Percentiles rank a stretch among this genome's conserved stretches.
phyloP scores from a whole-genome alignment of 176 grass and related monocot genomes.

The Aegilops sharonensis region DNA sequence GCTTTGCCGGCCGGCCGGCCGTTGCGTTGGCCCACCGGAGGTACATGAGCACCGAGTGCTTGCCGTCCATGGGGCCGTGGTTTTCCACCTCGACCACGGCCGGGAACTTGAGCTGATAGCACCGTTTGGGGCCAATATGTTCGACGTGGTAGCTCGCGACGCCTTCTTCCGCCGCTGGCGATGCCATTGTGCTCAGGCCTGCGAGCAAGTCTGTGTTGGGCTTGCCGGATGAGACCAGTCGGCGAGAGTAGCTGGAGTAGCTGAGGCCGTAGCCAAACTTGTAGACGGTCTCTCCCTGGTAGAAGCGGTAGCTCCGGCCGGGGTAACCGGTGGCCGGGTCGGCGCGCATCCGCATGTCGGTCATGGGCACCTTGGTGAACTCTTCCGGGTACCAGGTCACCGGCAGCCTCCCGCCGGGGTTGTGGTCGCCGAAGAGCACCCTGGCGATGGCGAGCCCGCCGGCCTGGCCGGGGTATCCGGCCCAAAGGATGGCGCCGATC shows the following conservation, averaged over 20 bases:
- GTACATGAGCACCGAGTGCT: conserved; percentile 61
- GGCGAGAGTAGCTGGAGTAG: conserved; percentile 50
- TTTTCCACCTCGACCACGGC: conserved; percentile 45
- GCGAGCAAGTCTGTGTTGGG: not conserved
- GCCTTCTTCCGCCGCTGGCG: not conserved
- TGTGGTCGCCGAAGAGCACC: conserved; percentile 70
- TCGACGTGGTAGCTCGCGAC: conserved; percentile 11
- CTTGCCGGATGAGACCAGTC: not conserved
- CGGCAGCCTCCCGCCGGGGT: conserved; percentile 59
- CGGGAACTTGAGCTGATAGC: conserved; percentile 48
- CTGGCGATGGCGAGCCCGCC: conserved; percentile 59
- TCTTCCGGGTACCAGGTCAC: conserved; percentile 81
- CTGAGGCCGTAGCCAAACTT: conserved; percentile 71
- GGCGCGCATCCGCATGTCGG: conserved; percentile 70
- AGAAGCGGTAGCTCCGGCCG: conserved; percentile 79
- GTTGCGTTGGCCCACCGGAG: conserved; percentile 31
- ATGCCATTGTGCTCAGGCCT: not conserved
- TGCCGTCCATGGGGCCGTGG: conserved; percentile 67
- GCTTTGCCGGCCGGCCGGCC: conserved; percentile 21
- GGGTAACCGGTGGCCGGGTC: conserved; percentile 54
- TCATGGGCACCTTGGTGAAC: conserved; percentile 69
- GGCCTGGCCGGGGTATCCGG: conserved; percentile 60
- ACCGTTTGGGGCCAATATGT: conserved; percentile 12
- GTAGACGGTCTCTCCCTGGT: conserved; percentile 53
- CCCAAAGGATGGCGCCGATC: conserved; percentile 63